Evolutionary conservation across 768 basidiomycete genomes (phyloP).

Genomic region (Auricularia cornea): DNA sequence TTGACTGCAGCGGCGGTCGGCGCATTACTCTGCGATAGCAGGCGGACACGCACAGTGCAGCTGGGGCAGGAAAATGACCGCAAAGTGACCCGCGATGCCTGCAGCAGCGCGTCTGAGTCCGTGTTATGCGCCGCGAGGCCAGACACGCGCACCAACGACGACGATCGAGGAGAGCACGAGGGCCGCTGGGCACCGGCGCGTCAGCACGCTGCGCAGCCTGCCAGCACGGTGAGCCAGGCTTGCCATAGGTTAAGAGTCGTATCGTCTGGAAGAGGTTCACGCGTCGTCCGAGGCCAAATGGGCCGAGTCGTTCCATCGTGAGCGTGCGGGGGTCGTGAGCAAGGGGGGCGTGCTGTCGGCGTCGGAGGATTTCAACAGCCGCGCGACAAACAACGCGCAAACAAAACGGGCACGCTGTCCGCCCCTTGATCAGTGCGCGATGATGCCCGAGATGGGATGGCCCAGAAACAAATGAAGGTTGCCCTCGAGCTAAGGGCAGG

Average conservation of each 20-base stretch:
- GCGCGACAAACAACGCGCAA: too few relatives aligned
- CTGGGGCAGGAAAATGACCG: conserved; percentile 54
- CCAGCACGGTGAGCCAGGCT: neutral
- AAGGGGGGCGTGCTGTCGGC: too few relatives aligned
- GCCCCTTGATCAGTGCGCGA: too few relatives aligned
- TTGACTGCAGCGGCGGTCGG: neutral
- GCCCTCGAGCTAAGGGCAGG: too few relatives aligned
- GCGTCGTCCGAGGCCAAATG: neutral
- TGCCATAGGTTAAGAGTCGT: neutral
- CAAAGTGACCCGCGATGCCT: conserved; percentile 52
- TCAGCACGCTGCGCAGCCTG: too few relatives aligned
- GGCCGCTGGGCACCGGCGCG: neutral
- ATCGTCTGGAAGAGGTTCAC: neutral
- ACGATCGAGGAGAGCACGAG: conserved; percentile 41
- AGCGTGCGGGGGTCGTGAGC: too few relatives aligned
- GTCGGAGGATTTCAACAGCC: too few relatives aligned
- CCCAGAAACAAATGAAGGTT: too few relatives aligned
- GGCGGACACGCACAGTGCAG: conserved; percentile 42
- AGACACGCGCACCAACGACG: conserved; percentile 35
- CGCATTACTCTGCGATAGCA: neutral
- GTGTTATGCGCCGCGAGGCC: neutral
- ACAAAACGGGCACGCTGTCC: too few relatives aligned
- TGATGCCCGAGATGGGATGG: too few relatives aligned
- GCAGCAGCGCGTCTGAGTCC: neutral
- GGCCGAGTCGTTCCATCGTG: neutral